Evolutionary conservation across 2,329 filamentous ascomycete genomes (phyloP).

Genomic region (Fusarium agapanthi): DNA sequence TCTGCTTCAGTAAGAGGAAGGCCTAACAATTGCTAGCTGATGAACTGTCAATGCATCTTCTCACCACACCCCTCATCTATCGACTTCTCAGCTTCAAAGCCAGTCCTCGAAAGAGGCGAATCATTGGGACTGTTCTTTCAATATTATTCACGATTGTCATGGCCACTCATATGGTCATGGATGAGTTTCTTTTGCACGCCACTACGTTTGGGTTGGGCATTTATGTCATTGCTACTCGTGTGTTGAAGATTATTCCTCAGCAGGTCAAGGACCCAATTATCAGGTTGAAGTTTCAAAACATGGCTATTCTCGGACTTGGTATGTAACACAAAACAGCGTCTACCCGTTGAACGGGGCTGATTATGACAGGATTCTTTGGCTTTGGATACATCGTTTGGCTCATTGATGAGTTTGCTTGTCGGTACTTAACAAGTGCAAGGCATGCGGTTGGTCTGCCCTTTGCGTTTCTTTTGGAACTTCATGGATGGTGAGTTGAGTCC

Average conservation of each 20-base stretch:
- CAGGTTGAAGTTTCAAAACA: conserved; percentile 27
- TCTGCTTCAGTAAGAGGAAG: fast-evolving
- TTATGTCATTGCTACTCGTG: conserved; percentile 46
- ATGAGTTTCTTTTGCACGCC: conserved; percentile 53
- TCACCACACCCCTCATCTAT: conserved; percentile 52
- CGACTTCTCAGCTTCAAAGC: conserved; percentile 50
- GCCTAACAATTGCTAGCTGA: conserved; percentile 43
- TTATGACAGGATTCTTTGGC: conserved; percentile 43
- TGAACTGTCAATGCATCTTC: conserved; percentile 53
- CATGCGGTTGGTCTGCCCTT: conserved; percentile 46
- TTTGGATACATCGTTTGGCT: conserved; percentile 53
- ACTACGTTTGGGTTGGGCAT: conserved; percentile 47
- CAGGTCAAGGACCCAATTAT: conserved; percentile 43
- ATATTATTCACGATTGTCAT: conserved; percentile 47
- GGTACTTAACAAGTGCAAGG: conserved; percentile 39
- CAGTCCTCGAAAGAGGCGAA: conserved; percentile 36
- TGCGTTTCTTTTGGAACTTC: conserved; percentile 52
- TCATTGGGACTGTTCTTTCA: conserved; percentile 33
- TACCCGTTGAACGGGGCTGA: not conserved
- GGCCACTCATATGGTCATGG: conserved; percentile 53
- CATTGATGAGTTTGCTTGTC: conserved; percentile 49
- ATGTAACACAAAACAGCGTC: not conserved
- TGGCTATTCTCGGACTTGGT: conserved; percentile 35
- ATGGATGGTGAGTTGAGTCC: conserved; percentile 49
- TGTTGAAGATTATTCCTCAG: conserved; percentile 44